Percentiles rank a stretch among this genome's conserved stretches.
Evolutionary conservation across 2,329 filamentous ascomycete species (phyloP).

Genomic region (Aspergillus latus): DNA sequence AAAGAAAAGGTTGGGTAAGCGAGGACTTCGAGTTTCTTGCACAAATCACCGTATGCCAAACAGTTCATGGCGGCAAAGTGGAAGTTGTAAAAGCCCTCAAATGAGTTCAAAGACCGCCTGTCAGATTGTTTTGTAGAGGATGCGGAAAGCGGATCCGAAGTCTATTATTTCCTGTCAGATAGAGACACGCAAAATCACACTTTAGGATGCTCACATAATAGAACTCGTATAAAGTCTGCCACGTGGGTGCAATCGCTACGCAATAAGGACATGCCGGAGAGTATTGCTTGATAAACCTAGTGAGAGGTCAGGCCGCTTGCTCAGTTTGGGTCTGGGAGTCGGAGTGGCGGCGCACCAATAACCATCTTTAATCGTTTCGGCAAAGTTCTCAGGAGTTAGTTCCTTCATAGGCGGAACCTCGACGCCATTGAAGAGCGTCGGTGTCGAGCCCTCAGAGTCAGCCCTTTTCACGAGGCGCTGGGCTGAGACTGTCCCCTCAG

Average conservation of each 20-base stretch:
- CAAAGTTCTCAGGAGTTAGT: conserved; percentile 49
- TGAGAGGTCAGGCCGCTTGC: conserved; percentile 18
- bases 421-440: conserved; percentile 53
- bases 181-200: conserved; percentile 2
- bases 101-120: conserved; percentile 60
- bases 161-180: conserved; percentile 52
- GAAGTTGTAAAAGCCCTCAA: conserved; percentile 83
- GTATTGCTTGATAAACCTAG: conserved; percentile 54
- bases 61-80: conserved; percentile 87
- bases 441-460: conserved; percentile 20
- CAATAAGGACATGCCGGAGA: conserved; percentile 67
- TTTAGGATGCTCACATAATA: conserved; percentile 57
- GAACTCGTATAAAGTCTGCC: conserved; percentile 91
- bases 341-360: conserved; percentile 46
- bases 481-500: conserved; percentile 21
- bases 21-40: conserved; percentile 63
- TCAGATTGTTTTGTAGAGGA: conserved; percentile 52
- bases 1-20: conserved; percentile 76
- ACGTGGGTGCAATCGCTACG: conserved; percentile 74
- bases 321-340: neutral
- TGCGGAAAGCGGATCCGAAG: conserved; percentile 67
- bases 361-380: conserved; percentile 51
- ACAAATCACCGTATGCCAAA: conserved; percentile 76
- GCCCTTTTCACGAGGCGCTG: conserved; percentile 32
- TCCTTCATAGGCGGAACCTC: conserved; percentile 53